Conservation (phyloP, 1,284 basidiomycete species). For the Trichosporon asahii region DNA sequence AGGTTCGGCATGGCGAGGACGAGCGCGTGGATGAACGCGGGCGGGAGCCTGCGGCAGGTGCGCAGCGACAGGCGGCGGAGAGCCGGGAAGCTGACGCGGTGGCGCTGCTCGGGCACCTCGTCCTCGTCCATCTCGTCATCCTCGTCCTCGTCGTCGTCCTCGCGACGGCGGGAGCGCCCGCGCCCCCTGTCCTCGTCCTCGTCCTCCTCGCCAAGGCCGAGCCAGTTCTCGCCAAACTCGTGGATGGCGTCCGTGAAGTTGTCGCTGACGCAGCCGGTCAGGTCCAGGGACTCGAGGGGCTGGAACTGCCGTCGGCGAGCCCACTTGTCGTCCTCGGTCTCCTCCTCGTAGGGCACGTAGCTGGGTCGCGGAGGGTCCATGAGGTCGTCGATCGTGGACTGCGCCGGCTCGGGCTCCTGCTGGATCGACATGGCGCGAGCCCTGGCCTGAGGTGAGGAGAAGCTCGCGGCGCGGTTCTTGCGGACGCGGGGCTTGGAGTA, state of each 20-base stretch:
- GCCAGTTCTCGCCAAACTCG: slow-evolving; percentile 73
- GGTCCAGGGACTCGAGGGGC: slow-evolving; percentile 81
- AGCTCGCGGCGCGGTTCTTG: slow-evolving; percentile 24
- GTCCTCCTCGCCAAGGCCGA: slow-evolving; percentile 55
- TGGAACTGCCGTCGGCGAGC: slow-evolving; percentile 52
- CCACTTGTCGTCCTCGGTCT: slow-evolving; percentile 65
- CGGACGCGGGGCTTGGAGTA: slow-evolving; percentile 36
- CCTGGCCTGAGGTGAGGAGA: slow-evolving; percentile 18
- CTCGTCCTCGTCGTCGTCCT: slow-evolving; percentile 19
- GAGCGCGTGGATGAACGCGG: slow-evolving; percentile 71
- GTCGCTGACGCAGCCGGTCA: slow-evolving; percentile 89
- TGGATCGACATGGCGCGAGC: slow-evolving; percentile 30
- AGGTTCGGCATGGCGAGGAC: slow-evolving; percentile 54
- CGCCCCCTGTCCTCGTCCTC: slow-evolving; percentile 54
- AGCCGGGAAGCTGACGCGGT: slow-evolving; percentile 60
- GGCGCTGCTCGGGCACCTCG: slow-evolving; percentile 44
- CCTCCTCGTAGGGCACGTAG: slow-evolving; percentile 49
- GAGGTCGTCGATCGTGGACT: slow-evolving; percentile 25
- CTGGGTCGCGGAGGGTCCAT: slow-evolving; percentile 36
- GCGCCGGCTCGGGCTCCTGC: slow-evolving; percentile 16
- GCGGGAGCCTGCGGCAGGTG: slow-evolving; percentile 71
- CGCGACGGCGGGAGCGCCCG: slow-evolving; percentile 31
- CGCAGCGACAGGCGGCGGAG: slow-evolving; percentile 80
- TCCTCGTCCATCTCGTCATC: slow-evolving; percentile 23
- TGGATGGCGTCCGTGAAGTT: slow-evolving; percentile 79